Evolutionary conservation across 495 filamentous ascomycete genomes (phyloP), one percentile per base, ranked within the genome.

Genomic region (Penicillium simplicissimum): DNA sequence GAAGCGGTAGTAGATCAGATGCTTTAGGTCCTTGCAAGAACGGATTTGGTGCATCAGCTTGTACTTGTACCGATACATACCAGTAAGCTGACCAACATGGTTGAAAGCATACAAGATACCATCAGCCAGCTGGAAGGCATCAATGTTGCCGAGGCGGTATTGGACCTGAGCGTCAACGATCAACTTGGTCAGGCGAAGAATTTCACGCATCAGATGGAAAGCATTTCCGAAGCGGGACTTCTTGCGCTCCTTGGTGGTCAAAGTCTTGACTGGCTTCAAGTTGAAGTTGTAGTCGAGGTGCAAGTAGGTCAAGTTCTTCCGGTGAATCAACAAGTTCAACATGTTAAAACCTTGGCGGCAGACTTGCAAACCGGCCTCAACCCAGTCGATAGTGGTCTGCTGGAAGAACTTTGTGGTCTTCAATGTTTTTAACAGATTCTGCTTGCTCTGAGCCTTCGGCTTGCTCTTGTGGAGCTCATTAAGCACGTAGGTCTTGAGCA

Each of bases 31-130:
- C 73, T 99, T 99, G 80, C 96, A 99, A 3, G 96, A 95, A 51
- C 96, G 92, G 68, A 99, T 98, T 76, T 99, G 96, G 74, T 99
- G 96, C 96, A 99, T 99, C 37, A 99, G 84, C 81, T 99, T 99
- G 80, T 99, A 99, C 83, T 99, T 99, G 85, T 99, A 99, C 31
- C 96, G 91, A 78, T 99, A 99, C 96, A 99, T 99, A 68, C 96
- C 96, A 28, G 96, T 99, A 55, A 99, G 81, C 77, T 99, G 96
- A 53, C 96, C 96, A 58, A 99, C 96, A 67, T 99, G 96, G 78
- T 99, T 99, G 82, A 99, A 98, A 33, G 96, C 96, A 70, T 98
- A 99, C 10, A 97, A 82, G 58, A 99, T 99, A 74, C 96, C 96
- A 74, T 99, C 96, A 4, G 96, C 96, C 57, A 99, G 87, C 72